phyloP scores from a whole-genome alignment of 106 monocot species.

The Apostasia ramifera region DNA sequence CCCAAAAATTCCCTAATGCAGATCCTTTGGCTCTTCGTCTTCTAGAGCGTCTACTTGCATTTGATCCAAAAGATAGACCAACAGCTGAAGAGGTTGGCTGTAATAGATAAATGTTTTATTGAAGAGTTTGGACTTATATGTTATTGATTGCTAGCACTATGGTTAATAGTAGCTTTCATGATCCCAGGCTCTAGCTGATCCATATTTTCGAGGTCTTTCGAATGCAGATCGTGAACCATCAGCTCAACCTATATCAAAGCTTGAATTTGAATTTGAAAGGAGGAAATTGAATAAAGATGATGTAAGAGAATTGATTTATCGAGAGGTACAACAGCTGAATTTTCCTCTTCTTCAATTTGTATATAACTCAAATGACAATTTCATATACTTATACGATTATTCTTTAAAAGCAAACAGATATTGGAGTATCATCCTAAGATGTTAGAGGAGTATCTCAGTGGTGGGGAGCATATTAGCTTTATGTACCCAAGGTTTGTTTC shows the following conservation, averaged over 20 bases:
- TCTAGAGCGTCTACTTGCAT: constrained; percentile 23
- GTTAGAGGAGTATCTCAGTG: constrained; percentile 57
- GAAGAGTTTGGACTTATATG: not conserved
- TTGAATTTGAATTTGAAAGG: constrained; percentile 82
- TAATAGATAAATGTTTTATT: not conserved
- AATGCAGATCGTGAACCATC: constrained; percentile 62
- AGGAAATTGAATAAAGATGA: constrained; percentile 66
- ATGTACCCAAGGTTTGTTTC: constrained; percentile 60
- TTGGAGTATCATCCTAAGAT: constrained; percentile 75
- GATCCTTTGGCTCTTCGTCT: constrained; percentile 20
- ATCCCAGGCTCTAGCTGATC: constrained; percentile 52
- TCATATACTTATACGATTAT: constrained; percentile 10
- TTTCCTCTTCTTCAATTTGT: not conserved
- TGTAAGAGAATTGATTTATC: constrained; percentile 70
- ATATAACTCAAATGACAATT: not conserved
- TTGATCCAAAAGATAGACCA: constrained; percentile 35
- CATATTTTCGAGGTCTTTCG: constrained; percentile 54
- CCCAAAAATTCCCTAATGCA: constrained; percentile 23
- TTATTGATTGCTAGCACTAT: not conserved
- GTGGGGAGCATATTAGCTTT: constrained; percentile 57
- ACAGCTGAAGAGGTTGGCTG: constrained; percentile 25
- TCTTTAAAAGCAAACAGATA: constrained; percentile 42
- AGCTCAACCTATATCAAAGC: constrained; percentile 54
- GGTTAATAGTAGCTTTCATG: not conserved
- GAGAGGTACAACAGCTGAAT: constrained; percentile 36